Evolutionary conservation across 1,284 basidiomycete genomes (phyloP).

Genomic region (Cutaneotrichosporon sp.): DNA sequence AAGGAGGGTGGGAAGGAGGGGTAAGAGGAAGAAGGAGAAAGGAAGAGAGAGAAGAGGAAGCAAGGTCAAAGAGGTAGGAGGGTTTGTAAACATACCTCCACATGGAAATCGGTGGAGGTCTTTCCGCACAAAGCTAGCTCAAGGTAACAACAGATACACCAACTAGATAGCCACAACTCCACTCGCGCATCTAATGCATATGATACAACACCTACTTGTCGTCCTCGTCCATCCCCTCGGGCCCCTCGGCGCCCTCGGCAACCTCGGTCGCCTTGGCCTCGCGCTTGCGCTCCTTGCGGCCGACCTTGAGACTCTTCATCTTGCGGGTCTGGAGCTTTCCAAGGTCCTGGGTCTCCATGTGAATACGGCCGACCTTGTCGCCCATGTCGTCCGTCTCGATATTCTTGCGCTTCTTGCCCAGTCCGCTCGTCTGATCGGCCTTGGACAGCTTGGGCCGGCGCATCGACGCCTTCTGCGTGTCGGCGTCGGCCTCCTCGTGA

Average conservation of each 20-base stretch:
- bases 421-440: slow-evolving; percentile 74
- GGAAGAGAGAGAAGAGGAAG: no score
- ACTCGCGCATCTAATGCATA: slow-evolving; percentile 9
- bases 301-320: slow-evolving; percentile 53
- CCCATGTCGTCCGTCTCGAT: slow-evolving; percentile 98
- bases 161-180: no score
- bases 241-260: no score
- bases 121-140: no score
- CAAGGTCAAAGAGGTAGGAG: no score
- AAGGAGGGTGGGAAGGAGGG: background rate
- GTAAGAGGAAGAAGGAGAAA: no score
- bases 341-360: slow-evolving; percentile 88
- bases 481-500: slow-evolving; percentile 70
- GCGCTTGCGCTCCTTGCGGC: slow-evolving; percentile 30
- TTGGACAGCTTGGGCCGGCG: slow-evolving; percentile 83
- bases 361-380: slow-evolving; percentile 85
- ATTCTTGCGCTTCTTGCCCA: slow-evolving; percentile 93
- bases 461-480: slow-evolving; percentile 76
- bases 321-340: slow-evolving; percentile 66
- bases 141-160: no score
- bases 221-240: slow-evolving; percentile 26
- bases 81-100: no score
- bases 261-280: slow-evolving; percentile 1
- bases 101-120: no score
- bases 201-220: slow-evolving; percentile 25